Evolutionary conservation across 106 monocot species (phyloP).

Genomic region (Triglochin maritima): DNA sequence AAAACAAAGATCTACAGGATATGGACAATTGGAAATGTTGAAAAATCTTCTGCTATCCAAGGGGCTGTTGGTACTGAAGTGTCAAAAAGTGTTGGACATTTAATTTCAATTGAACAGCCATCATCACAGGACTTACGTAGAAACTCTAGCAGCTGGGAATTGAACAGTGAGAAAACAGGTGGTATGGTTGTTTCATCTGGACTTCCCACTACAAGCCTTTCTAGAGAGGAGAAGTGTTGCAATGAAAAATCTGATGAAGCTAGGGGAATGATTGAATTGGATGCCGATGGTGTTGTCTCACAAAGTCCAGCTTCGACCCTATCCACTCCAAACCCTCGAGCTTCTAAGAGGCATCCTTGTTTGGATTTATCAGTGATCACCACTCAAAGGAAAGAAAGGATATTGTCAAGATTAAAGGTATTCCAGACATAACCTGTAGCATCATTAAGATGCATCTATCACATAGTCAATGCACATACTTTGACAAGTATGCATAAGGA

Average conservation of each 20-base stretch:
- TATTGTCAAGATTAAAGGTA: conserved; percentile 24
- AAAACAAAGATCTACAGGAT: conserved; percentile 19
- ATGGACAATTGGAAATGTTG: conserved; percentile 11
- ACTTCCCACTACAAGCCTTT: background rate
- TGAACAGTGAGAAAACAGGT: background rate
- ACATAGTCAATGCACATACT: too few relatives aligned
- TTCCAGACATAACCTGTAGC: background rate
- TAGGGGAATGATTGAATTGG: background rate
- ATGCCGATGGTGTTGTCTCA: background rate
- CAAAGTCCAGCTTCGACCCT: background rate
- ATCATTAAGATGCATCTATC: too few relatives aligned
- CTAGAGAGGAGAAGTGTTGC: conserved; percentile 4
- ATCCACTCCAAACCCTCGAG: background rate
- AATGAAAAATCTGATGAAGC: conserved; percentile 1
- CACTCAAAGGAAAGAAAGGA: conserved; percentile 16
- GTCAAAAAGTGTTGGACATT: background rate
- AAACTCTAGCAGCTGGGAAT: background rate
- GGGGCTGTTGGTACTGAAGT: background rate
- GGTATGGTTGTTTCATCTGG: background rate
- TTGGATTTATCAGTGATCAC: conserved; percentile 4
- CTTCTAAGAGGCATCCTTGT: conserved; percentile 12
- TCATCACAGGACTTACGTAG: background rate
- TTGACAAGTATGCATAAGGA: too few relatives aligned
- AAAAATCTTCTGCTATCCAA: background rate
- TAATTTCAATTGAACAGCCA: conserved; percentile 6